Evolutionary conservation across 1,139 yeast species (phyloP).

Genomic region (Diutina ranongensis): DNA sequence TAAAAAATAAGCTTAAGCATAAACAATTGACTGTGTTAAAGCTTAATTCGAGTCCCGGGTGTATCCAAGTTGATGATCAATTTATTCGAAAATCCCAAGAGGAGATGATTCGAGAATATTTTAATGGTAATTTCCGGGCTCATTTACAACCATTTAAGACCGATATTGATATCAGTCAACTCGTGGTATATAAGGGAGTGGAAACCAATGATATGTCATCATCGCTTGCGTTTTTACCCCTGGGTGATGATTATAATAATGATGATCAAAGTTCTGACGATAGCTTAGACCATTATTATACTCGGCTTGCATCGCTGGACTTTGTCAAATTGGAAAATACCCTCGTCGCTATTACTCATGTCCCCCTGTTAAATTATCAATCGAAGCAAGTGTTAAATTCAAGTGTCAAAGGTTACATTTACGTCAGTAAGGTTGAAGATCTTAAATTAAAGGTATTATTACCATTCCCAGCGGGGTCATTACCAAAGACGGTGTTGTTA

Average conservation of each 20-base stretch:
- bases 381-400: conserved; percentile 41
- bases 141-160: conserved; percentile 64
- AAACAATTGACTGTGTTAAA: conserved; percentile 39
- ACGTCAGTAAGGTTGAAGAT: conserved; percentile 47
- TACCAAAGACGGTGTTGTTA: conserved; percentile 59
- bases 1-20: conserved; percentile 40
- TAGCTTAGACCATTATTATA: conserved; percentile 23
- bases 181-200: conserved; percentile 28
- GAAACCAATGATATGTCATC: conserved; percentile 26
- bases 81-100: conserved; percentile 65
- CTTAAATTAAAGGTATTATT: conserved; percentile 61
- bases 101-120: conserved; percentile 71
- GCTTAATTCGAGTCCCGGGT: conserved; percentile 62
- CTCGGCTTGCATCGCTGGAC: conserved; percentile 31
- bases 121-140: conserved; percentile 63
- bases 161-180: conserved; percentile 27
- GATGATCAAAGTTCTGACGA: conserved; percentile 19
- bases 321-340: conserved; percentile 57
- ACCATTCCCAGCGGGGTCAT: conserved; percentile 70
- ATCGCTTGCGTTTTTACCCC: conserved; percentile 32
- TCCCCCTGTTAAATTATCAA: conserved; percentile 28
- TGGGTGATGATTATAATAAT: conserved; percentile 32
- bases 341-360: conserved; percentile 61
- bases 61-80: conserved; percentile 60
- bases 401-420: conserved; percentile 55